phyloP scores from a whole-genome alignment of 306 rosid species.

The Elaeagnus macrophylla region DNA sequence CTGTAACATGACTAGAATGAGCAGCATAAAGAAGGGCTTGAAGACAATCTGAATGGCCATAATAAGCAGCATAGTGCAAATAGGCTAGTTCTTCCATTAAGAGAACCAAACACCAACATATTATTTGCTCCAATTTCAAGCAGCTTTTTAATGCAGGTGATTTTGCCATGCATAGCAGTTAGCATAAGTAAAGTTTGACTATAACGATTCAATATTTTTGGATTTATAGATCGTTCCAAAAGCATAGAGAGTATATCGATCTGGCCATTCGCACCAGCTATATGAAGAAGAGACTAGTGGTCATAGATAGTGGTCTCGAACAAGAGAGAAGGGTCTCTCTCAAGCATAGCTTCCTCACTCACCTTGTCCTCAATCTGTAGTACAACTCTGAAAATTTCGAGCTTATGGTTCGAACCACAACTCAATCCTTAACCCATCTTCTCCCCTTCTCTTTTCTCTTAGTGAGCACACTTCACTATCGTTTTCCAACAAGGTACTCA shows the following conservation, averaged over 20 bases:
- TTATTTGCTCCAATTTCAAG: conserved; percentile 91
- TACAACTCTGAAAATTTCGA: conserved; percentile 70
- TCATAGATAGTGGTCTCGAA: conserved; percentile 64
- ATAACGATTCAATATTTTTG: conserved; percentile 85
- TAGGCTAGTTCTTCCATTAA: conserved; percentile 81
- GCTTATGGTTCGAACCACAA: conserved; percentile 59
- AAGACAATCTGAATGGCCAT: conserved; percentile 80
- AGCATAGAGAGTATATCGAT: conserved; percentile 82
- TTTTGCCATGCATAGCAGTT: conserved; percentile 96
- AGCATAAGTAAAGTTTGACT: conserved; percentile 93
- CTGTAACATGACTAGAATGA: conserved; percentile 78
- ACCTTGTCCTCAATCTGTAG: conserved; percentile 58
- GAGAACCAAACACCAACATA: conserved; percentile 78
- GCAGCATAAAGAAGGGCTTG: conserved; percentile 75
- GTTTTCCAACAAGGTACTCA: conserved; percentile 19
- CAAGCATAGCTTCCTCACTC: conserved; percentile 38
- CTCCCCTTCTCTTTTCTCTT: not conserved
- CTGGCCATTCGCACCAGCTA: conserved; percentile 96
- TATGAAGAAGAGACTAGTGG: conserved; percentile 77
- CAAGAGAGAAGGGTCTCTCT: conserved; percentile 43
- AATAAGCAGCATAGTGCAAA: conserved; percentile 84
- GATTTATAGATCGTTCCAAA: conserved; percentile 63
- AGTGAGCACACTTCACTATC: conserved; percentile 9
- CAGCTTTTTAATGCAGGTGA: conserved; percentile 62
- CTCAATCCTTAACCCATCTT: conserved; percentile 92